Conservation (phyloP, 1,284 basidiomycete species). For the Sutorius eximius region DNA sequence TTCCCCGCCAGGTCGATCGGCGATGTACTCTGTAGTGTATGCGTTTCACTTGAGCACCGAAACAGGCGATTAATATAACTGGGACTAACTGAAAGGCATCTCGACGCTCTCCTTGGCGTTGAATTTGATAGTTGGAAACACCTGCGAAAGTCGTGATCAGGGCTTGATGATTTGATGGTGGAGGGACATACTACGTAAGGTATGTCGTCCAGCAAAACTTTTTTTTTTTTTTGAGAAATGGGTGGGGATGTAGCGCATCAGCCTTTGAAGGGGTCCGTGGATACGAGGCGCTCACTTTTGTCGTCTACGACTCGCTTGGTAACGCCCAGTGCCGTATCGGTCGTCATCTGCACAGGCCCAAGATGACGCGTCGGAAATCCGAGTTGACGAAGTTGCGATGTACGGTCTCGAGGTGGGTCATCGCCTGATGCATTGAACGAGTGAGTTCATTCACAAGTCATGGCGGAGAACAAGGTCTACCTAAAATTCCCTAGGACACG, state of each 20-base stretch:
- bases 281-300: conserved; percentile 47
- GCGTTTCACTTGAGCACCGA: neutral
- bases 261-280: neutral
- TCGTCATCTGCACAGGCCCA: conserved; percentile 93
- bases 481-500: conserved; percentile 57
- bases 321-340: conserved; percentile 94
- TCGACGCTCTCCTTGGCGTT: conserved; percentile 84
- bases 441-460: neutral
- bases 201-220: conserved; percentile 58
- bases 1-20: conserved; percentile 40
- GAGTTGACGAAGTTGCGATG: conserved; percentile 80
- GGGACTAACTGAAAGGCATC: conserved; percentile 85
- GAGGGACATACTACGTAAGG: conserved; percentile 58
- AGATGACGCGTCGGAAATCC: conserved; percentile 87
- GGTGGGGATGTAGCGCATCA: neutral
- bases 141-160: conserved; percentile 42
- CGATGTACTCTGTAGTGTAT: conserved; percentile 58
- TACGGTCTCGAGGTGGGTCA: conserved; percentile 88
- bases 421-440: conserved; percentile 57
- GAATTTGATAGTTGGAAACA: conserved; percentile 86
- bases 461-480: conserved; percentile 30
- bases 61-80: neutral
- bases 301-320: conserved; percentile 88
- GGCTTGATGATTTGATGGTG: neutral
- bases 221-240: neutral